Evolutionary conservation across 2,329 filamentous ascomycete genomes (phyloP).

Genomic region (Ophiocordyceps camponoti-floridani): DNA sequence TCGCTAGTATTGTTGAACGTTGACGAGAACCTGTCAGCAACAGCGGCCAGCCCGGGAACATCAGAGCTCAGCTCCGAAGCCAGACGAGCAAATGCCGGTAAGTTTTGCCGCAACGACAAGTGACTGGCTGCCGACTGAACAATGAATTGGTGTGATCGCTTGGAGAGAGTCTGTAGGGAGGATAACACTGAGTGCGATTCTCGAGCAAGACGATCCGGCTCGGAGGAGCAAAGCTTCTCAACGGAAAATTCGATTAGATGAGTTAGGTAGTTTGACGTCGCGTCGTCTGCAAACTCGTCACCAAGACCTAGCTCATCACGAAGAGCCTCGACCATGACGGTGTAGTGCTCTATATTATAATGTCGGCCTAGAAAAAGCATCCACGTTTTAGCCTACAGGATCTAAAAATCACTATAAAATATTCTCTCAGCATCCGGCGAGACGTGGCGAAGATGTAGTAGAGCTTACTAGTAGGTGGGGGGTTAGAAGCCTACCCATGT

Average conservation of each 20-base stretch:
- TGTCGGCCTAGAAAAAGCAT: too few relatives aligned
- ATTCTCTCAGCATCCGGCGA: too few relatives aligned
- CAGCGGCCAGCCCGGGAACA: constrained; percentile 63
- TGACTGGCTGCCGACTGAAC: constrained; percentile 68
- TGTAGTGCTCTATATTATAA: too few relatives aligned
- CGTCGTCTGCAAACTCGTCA: too few relatives aligned
- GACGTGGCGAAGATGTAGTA: too few relatives aligned
- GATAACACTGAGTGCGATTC: constrained; percentile 64
- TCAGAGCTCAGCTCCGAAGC: constrained; percentile 49
- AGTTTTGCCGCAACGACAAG: constrained; percentile 47
- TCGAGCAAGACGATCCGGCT: constrained; percentile 67
- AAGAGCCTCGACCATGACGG: too few relatives aligned
- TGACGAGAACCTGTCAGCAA: constrained; percentile 63
- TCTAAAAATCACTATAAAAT: too few relatives aligned
- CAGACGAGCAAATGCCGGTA: constrained; percentile 53
- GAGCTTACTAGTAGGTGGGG: too few relatives aligned
- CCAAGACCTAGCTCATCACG: too few relatives aligned
- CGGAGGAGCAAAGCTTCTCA: constrained; percentile 15
- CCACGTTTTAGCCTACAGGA: too few relatives aligned
- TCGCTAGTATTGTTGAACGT: constrained; percentile 62
- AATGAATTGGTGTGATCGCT: constrained; percentile 71
- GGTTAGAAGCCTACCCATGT: too few relatives aligned
- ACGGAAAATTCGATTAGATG: neutral
- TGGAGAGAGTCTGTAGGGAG: constrained; percentile 73
- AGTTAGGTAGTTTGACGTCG: neutral